phyloP scores from a whole-genome alignment of 108 stramenopile species.

The Aurantiochytrium sp. region DNA sequence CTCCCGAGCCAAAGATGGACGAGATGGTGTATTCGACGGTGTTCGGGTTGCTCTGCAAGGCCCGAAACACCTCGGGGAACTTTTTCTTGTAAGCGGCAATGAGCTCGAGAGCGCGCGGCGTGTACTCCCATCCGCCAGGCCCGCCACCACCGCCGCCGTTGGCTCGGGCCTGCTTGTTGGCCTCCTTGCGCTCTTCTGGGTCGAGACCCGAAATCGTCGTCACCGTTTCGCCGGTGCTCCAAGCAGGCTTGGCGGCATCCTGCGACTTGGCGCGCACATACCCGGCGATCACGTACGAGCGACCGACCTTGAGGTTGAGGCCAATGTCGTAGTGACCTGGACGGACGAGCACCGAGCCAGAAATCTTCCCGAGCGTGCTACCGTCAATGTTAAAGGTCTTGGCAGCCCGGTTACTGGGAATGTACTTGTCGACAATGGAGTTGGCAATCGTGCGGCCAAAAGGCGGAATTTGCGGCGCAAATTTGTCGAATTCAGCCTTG shows the following conservation, averaged over 20 bases:
- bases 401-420: conserved; percentile 66
- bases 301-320: conserved; percentile 76
- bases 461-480: conserved; percentile 70
- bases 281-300: conserved; percentile 71
- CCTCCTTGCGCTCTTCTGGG: not conserved
- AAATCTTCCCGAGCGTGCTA: conserved; percentile 69
- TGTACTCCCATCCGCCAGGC: conserved; percentile 72
- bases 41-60: conserved; percentile 59
- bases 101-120: conserved; percentile 75
- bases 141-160: not conserved
- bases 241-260: conserved; percentile 41
- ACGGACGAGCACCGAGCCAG: conserved; percentile 66
- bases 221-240: conserved; percentile 72
- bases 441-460: conserved; percentile 78
- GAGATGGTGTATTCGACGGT: conserved; percentile 31
- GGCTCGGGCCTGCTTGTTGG: not conserved
- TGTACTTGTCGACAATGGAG: conserved; percentile 70
- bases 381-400: conserved; percentile 69
- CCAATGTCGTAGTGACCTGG: conserved; percentile 77
- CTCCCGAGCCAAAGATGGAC: not conserved
- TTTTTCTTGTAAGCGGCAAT: conserved; percentile 72
- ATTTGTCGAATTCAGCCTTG: conserved; percentile 66
- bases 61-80: conserved; percentile 81
- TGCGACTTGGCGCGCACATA: conserved; percentile 64
- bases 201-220: not conserved